A percentile compares a stretch with the other conserved stretches of the same genome.
Conservation (phyloP, 2,329 filamentous ascomycete genomes). For the Botrytis hyacinthi region DNA sequence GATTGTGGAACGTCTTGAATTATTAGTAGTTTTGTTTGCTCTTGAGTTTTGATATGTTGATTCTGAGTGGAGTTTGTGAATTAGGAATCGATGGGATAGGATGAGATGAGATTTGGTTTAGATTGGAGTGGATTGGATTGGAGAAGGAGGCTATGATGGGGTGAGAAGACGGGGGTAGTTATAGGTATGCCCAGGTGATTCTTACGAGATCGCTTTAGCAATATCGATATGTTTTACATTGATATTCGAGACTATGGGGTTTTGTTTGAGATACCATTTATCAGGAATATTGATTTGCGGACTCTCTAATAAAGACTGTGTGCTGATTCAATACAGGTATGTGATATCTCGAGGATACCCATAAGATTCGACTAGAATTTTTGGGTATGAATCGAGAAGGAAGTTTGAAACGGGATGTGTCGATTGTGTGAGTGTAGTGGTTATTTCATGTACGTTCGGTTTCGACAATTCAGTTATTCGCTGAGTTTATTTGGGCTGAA, state of each 20-base stretch:
- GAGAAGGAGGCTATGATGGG: too few relatives aligned
- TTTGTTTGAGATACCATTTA: not conserved
- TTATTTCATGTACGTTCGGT: not conserved
- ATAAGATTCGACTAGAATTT: not conserved
- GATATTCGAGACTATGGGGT: too few relatives aligned
- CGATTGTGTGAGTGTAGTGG: not conserved
- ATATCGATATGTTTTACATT: too few relatives aligned
- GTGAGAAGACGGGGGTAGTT: not conserved
- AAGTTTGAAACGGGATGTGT: not conserved
- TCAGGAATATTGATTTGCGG: accelerated
- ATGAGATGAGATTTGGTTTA: too few relatives aligned
- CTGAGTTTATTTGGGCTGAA: not conserved
- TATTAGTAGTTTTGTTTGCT: too few relatives aligned
- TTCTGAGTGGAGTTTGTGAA: too few relatives aligned
- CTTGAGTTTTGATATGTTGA: too few relatives aligned
- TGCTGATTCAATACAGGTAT: accelerated
- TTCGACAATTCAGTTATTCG: not conserved
- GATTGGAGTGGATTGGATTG: too few relatives aligned
- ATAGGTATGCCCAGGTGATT: too few relatives aligned
- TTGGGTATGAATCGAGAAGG: not conserved
- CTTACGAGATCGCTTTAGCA: too few relatives aligned
- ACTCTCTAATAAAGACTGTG: not conserved
- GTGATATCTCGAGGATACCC: accelerated
- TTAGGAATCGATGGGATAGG: too few relatives aligned
- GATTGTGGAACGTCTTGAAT: too few relatives aligned